Evolutionary conservation across 352 stramenopile genomes (phyloP), one percentile per base, ranked within the genome.

Genomic region (Globisporangium irregulare): DNA sequence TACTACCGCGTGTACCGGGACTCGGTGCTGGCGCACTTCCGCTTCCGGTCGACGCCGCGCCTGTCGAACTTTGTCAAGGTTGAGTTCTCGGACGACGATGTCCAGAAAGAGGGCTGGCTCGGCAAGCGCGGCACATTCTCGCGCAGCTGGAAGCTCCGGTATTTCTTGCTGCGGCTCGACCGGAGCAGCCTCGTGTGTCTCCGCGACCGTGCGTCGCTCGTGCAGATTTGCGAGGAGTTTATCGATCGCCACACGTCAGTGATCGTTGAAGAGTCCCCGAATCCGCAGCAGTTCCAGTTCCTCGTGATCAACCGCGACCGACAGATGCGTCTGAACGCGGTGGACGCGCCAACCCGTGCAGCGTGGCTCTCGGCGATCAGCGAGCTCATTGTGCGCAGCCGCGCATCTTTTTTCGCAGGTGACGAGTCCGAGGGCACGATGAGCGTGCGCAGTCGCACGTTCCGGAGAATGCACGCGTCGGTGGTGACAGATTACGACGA

Each of bases 161-260:
- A 94, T 64, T 96, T 91, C 46, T 68, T 94, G 46, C 72, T 96
- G 4, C 76, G 83, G 0, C 77, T 72, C 48, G 86, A 94, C 59
- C 84, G 79, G 0, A 93, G 87, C 61, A 84, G 77, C 46, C 76
- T 96, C 9, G 77, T 96, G 20, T 92, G 87, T 75, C 76, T 96
- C 1, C 84, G 81, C 51, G 88, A 96, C 48, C 71, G 80, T 9
- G 75, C 81, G 51, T 93, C 84, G 20, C 82, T 94, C 59, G 76
- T 96, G 18, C 79, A 90, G 56, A 70, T 91, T 15, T 80, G 70
- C 24, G 85, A 94, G 48, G 83, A 87, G 25, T 67, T 81, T 0
- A 93, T 96, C 68, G 85, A 91, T 57, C 71, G 75, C n/a, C 82
- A 93, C 58, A 96, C 88, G 56, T 90, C 88, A 18, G 67, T 92